Evolutionary conservation across 2,329 filamentous ascomycete genomes (phyloP).

Genomic region (Colletotrichum gigasporum): DNA sequence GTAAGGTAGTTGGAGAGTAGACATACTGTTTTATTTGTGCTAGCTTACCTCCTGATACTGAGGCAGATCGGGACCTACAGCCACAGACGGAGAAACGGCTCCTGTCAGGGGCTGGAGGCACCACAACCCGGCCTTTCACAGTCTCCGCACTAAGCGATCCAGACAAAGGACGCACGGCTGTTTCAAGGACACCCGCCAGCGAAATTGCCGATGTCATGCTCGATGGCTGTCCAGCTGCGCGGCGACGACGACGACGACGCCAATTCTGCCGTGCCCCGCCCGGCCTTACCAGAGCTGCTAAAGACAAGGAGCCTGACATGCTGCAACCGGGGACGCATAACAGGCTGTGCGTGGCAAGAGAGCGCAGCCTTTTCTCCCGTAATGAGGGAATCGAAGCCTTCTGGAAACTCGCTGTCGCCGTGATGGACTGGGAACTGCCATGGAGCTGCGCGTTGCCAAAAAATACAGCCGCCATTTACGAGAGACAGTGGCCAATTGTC

Average conservation of each 20-base stretch:
- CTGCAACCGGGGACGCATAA: background rate
- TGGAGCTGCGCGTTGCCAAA: background rate
- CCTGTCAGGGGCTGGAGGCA: too few relatives aligned
- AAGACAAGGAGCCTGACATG: background rate
- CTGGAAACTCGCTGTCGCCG: constrained; percentile 4
- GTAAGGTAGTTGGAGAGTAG: too few relatives aligned
- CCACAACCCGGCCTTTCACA: too few relatives aligned
- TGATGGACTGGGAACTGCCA: background rate
- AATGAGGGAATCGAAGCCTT: constrained; percentile 10
- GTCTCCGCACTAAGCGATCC: too few relatives aligned
- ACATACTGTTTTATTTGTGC: too few relatives aligned
- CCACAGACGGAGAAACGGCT: too few relatives aligned
- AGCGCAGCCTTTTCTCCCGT: background rate
- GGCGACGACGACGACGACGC: background rate
- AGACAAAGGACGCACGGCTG: constrained; percentile 23
- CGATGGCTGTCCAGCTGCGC: constrained; percentile 1
- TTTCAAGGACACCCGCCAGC: constrained; percentile 21
- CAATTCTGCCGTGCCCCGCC: background rate
- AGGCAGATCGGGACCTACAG: too few relatives aligned
- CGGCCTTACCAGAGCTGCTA: background rate
- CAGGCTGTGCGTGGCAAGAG: constrained; percentile 1
- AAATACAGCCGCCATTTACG: background rate
- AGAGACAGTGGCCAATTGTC: background rate
- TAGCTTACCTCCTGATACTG: too few relatives aligned
- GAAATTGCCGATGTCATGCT: constrained; percentile 24